phyloP scores from a whole-genome alignment of 768 basidiomycete species.

The Hirschioporus abietinus region DNA sequence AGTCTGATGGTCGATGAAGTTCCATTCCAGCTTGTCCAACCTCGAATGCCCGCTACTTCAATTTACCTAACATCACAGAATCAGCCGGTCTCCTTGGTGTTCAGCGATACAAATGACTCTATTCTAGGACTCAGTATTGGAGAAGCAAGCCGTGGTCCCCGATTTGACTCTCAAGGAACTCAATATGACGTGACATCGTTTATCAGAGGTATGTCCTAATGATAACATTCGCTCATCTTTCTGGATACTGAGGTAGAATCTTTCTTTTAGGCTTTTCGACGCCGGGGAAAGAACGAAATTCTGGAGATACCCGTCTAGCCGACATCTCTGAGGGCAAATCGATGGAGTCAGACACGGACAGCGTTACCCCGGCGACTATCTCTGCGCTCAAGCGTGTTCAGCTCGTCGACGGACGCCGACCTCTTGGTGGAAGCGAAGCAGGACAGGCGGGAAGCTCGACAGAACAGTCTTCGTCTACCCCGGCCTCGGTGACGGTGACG shows the following conservation, averaged over 20 bases:
- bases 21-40: slow-evolving; percentile 14
- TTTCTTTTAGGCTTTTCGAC: neutral
- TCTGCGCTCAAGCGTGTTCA: neutral
- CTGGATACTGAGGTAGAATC: neutral
- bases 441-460: neutral
- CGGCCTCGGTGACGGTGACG: slow-evolving; percentile 7
- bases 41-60: slow-evolving; percentile 20
- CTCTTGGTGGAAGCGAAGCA: neutral
- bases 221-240: neutral
- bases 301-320: neutral
- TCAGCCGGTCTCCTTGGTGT: slow-evolving; percentile 6
- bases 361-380: neutral
- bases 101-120: slow-evolving; percentile 3
- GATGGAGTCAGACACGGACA: neutral
- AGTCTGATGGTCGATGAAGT: slow-evolving; percentile 12
- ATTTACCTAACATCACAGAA: slow-evolving; percentile 14
- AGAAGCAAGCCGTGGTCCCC: slow-evolving; percentile 15
- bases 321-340: neutral
- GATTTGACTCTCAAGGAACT: slow-evolving; percentile 41
- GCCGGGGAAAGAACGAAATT: neutral
- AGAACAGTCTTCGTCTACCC: neutral
- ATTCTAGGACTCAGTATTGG: neutral
- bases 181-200: slow-evolving; percentile 75
- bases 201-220: slow-evolving; percentile 40
- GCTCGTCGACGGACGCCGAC: neutral